Conservation (phyloP, 495 filamentous ascomycete species). For the Talaromyces wortmannii region DNA sequence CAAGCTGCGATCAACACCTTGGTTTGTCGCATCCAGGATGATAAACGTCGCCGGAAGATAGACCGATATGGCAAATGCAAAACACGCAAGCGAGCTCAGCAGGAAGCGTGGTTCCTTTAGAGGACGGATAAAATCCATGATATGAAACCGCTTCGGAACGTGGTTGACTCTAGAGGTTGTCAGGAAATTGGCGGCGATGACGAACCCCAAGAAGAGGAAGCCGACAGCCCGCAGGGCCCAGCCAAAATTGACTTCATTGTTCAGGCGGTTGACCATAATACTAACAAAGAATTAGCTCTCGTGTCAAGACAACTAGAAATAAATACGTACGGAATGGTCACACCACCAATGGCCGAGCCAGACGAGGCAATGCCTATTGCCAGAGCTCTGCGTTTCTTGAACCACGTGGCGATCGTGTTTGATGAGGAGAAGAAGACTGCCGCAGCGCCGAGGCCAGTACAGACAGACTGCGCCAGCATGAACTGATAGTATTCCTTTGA, state of each 20-base stretch:
- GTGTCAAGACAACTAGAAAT: no score
- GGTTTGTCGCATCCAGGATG: constrained; percentile 41
- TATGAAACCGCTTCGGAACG: constrained; percentile 39
- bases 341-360: constrained; percentile 52
- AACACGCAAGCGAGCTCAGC: constrained; percentile 32
- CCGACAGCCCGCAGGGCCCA: constrained; percentile 68
- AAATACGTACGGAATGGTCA: constrained; percentile 26
- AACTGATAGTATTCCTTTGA: constrained; percentile 40
- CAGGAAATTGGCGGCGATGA: constrained; percentile 56
- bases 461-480: constrained; percentile 31
- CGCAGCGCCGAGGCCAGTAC: constrained; percentile 43
- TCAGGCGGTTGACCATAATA: constrained; percentile 64
- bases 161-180: constrained; percentile 59
- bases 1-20: constrained; percentile 50
- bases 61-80: constrained; percentile 50
- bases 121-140: constrained; percentile 52
- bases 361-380: constrained; percentile 63
- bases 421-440: constrained; percentile 56
- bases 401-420: constrained; percentile 61
- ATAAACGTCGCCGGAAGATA: constrained; percentile 72
- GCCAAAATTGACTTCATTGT: constrained; percentile 55
- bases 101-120: constrained; percentile 44
- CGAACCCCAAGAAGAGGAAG: constrained; percentile 57
- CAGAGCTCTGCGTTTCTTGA: constrained; percentile 56
- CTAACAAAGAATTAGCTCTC: no score